phyloP scores from a whole-genome alignment of 805 yeast species.

The Saturnispora diversa region DNA sequence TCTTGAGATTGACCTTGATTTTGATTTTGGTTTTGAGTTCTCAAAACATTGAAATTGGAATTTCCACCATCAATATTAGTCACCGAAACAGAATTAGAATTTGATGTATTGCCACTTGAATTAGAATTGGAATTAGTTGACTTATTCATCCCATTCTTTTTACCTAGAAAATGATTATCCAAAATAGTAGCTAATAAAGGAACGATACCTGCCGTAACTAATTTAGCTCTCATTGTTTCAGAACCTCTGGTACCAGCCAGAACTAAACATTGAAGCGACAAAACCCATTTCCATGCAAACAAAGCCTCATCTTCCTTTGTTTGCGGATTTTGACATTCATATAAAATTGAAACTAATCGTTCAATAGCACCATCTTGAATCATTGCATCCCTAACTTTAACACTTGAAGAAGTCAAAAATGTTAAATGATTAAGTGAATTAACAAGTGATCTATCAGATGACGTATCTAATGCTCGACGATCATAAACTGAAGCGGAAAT shows the following conservation, averaged over 20 bases:
- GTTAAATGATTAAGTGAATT: conserved; percentile 88
- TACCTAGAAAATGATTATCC: conserved; percentile 61
- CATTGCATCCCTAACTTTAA: conserved; percentile 84
- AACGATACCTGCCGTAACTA: conserved; percentile 85
- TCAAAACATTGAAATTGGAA: neutral
- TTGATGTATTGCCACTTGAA: neutral
- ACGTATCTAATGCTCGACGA: conserved; percentile 84
- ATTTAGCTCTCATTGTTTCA: conserved; percentile 72
- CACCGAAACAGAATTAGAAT: neutral
- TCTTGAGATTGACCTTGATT: no score
- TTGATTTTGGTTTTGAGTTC: neutral
- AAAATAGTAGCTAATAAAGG: conserved; percentile 87
- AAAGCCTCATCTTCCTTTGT: conserved; percentile 40
- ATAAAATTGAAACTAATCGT: conserved; percentile 73
- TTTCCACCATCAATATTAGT: neutral
- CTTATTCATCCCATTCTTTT: conserved; percentile 16
- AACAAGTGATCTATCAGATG: conserved; percentile 82
- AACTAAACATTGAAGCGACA: conserved; percentile 87
- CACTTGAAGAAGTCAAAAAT: conserved; percentile 74
- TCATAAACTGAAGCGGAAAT: conserved; percentile 86
- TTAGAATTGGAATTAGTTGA: neutral
- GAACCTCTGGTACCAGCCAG: conserved; percentile 90
- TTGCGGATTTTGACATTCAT: conserved; percentile 54
- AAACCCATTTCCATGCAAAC: conserved; percentile 93
- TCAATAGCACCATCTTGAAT: conserved; percentile 89